Evolutionary conservation across 208 protist genomes (phyloP).

Genomic region (Acanthamoeba healyi): DNA sequence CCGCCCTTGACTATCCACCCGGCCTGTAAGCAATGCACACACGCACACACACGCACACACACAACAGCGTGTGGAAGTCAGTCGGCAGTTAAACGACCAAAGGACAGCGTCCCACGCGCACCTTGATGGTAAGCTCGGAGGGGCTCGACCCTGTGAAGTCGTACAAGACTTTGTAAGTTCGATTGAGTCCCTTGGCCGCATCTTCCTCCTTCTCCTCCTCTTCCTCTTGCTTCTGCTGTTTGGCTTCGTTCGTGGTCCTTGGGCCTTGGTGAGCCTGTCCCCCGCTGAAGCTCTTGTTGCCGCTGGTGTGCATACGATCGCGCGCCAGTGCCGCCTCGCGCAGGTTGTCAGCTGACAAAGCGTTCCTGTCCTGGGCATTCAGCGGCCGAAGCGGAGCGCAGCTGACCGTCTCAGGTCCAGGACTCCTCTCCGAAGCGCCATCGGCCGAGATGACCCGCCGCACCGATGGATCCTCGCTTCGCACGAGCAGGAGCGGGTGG

Average conservation of each 20-base stretch:
- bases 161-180: not conserved
- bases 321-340: not conserved
- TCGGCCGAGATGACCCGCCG: not conserved
- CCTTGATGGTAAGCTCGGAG: not conserved
- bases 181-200: not conserved
- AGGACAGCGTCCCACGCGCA: not conserved
- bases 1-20: slow-evolving; percentile 1
- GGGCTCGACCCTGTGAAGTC: not conserved
- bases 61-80: not conserved
- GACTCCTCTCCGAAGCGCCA: not conserved
- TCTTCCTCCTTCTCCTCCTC: not conserved
- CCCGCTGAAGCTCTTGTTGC: no score
- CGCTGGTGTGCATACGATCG: no score
- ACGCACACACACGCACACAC: not conserved
- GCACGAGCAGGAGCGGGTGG: not conserved
- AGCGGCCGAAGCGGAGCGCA: not conserved
- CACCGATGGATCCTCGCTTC: not conserved
- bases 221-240: no score
- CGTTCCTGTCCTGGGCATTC: not conserved
- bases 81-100: no score
- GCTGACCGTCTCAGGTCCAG: no score
- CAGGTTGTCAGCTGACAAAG: not conserved
- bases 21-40: not conserved
- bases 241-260: no score
- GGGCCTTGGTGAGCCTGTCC: not conserved